phyloP scores from a whole-genome alignment of 1,139 yeast species.

The Tardiomyces blankii region DNA sequence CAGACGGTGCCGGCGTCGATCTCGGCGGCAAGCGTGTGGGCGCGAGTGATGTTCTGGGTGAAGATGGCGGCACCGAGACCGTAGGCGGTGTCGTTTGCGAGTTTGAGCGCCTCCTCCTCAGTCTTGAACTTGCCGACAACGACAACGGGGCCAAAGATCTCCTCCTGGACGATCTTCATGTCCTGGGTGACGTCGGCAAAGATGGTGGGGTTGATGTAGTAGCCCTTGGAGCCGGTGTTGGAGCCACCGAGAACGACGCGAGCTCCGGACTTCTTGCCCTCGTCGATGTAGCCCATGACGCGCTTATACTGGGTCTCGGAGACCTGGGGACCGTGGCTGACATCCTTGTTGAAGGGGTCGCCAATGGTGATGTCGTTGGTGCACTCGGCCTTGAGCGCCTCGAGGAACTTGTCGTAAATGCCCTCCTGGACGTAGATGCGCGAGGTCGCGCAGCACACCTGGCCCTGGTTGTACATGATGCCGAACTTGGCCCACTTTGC shows the following conservation, averaged over 20 bases:
- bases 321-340: slow-evolving; percentile 72
- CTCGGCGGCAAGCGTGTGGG: slow-evolving; percentile 57
- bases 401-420: slow-evolving; percentile 56
- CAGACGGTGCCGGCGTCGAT: slow-evolving; percentile 78
- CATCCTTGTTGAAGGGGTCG: slow-evolving; percentile 32
- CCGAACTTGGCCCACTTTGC: slow-evolving; percentile 50
- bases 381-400: slow-evolving; percentile 37
- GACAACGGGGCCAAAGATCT: slow-evolving; percentile 90
- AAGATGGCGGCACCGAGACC: slow-evolving; percentile 80
- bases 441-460: slow-evolving; percentile 83
- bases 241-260: slow-evolving; percentile 46
- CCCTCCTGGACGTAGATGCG: slow-evolving; percentile 70
- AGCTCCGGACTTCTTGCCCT: slow-evolving; percentile 67
- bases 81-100: slow-evolving; percentile 44
- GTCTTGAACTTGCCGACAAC: slow-evolving; percentile 59
- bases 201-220: slow-evolving; percentile 69
- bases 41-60: slow-evolving; percentile 49
- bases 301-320: slow-evolving; percentile 58
- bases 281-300: slow-evolving; percentile 53
- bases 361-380: slow-evolving; percentile 40
- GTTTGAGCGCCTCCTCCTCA: slow-evolving; percentile 57
- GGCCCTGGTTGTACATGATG: slow-evolving; percentile 76
- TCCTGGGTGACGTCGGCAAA: slow-evolving; percentile 57
- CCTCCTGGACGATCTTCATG: slow-evolving; percentile 60
- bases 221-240: slow-evolving; percentile 51